These are phyloP conservation scores for Nannizziopsis arthrosporioides DNA, from an alignment of 2,329 filamentous ascomycete species.

Conservation along the genomic window DNA sequence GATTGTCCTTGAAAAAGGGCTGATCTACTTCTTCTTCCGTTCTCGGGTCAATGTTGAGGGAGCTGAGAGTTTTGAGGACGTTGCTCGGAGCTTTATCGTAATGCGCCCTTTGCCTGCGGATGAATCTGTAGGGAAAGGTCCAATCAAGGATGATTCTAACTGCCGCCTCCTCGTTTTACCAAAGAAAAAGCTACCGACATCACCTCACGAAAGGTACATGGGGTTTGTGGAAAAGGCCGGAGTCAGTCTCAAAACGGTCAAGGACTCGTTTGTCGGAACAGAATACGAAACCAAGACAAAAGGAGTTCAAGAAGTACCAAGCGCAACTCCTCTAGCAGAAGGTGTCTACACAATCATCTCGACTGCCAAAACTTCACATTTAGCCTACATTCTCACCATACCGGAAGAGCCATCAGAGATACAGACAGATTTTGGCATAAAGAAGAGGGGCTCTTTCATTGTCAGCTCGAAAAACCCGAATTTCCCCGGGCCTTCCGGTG, in stretches of 20 bases:
- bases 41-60: conserved; percentile 62
- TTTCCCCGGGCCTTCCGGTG: conserved; percentile 52
- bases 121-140: conserved; percentile 53
- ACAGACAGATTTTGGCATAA: conserved; percentile 63
- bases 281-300: conserved; percentile 67
- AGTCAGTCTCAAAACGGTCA: conserved; percentile 55
- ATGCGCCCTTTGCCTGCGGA: conserved; percentile 59
- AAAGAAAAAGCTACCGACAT: conserved; percentile 69
- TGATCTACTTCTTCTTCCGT: conserved; percentile 85
- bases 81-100: conserved; percentile 68
- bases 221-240: conserved; percentile 69
- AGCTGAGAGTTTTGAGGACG: conserved; percentile 56
- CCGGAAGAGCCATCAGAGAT: conserved; percentile 58
- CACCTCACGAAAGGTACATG: conserved; percentile 59
- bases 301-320: conserved; percentile 55
- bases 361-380: conserved; percentile 59
- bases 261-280: conserved; percentile 55
- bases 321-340: conserved; percentile 66
- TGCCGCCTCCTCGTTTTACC: conserved; percentile 66
- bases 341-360: conserved; percentile 73
- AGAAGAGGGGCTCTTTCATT: conserved; percentile 62
- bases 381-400: conserved; percentile 69
- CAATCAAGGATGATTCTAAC: conserved; percentile 46
- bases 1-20: conserved; percentile 69
- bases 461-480: conserved; percentile 71